These are phyloP conservation scores for Phascolomyces articulosus DNA, from an alignment of 371 early-diverging fungal genomes.

Conservation along the genomic window DNA sequence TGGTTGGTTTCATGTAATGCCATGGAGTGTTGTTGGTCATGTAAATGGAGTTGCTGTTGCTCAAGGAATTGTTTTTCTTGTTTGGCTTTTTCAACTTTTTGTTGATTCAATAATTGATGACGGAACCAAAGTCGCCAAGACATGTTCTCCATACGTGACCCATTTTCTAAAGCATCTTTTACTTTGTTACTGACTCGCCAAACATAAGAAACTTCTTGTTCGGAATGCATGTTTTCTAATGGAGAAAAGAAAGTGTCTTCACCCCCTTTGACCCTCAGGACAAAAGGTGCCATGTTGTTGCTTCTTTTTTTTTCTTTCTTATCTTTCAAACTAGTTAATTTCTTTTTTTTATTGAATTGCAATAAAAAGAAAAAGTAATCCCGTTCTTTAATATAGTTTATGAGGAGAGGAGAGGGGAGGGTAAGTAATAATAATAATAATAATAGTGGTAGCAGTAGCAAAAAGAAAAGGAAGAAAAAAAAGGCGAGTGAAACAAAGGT, in stretches of 20 bases:
- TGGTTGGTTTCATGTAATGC: not conserved
- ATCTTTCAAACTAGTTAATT: not conserved
- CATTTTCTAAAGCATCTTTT: slow-evolving; percentile 86
- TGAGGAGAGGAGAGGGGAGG: too few species aligned
- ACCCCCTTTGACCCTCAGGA: slow-evolving; percentile 68
- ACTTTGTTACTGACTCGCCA: slow-evolving; percentile 90
- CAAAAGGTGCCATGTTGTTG: slow-evolving; percentile 68
- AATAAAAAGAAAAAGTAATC: too few species aligned
- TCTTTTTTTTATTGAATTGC: not conserved
- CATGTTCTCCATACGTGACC: slow-evolving; percentile 85
- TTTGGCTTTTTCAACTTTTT: slow-evolving; percentile 6
- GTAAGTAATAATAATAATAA: too few species aligned
- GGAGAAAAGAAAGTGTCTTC: slow-evolving; percentile 64
- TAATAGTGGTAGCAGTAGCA: too few species aligned
- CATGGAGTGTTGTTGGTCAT: not conserved
- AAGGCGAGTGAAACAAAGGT: too few species aligned
- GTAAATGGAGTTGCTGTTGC: not conserved
- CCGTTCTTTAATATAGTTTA: too few species aligned
- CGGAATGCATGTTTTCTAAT: slow-evolving; percentile 67
- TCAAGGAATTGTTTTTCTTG: not conserved
- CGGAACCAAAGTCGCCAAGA: slow-evolving; percentile 88
- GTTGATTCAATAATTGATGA: slow-evolving; percentile 26
- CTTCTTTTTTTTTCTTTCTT: not conserved
- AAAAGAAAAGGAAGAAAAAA: not conserved
- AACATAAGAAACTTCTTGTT: slow-evolving; percentile 73